Conservation (phyloP, 129 eudicot genomes). For the Flaveria bidentis region DNA sequence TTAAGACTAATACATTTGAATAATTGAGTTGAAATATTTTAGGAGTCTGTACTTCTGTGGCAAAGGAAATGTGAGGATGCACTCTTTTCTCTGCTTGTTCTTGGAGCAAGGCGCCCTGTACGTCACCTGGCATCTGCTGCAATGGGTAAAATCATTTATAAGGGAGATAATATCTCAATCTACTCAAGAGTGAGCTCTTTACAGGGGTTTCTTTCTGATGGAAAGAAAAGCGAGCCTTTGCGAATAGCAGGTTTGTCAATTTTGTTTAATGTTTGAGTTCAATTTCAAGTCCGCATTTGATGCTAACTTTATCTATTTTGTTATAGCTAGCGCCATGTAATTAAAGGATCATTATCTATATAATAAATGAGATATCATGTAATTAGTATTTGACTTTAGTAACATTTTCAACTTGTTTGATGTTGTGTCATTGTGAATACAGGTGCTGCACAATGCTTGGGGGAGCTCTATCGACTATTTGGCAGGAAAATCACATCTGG, state of each 20-base stretch:
- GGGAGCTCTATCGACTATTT: slow-evolving; percentile 79
- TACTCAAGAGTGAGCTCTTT: slow-evolving; percentile 95
- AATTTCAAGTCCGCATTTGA: not conserved
- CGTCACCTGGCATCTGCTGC: slow-evolving; percentile 96
- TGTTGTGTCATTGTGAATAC: slow-evolving; percentile 17
- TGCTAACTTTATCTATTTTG: slow-evolving; percentile 4
- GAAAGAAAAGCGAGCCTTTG: slow-evolving; percentile 80
- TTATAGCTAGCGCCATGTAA: not conserved
- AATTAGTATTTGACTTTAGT: slow-evolving; percentile 14
- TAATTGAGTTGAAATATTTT: slow-evolving; percentile 15
- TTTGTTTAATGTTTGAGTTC: slow-evolving; percentile 13
- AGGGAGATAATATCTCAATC: slow-evolving; percentile 84
- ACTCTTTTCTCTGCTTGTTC: slow-evolving; percentile 78
- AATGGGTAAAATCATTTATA: slow-evolving; percentile 75
- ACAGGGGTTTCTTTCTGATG: slow-evolving; percentile 95
- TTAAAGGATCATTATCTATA: slow-evolving; percentile 9
- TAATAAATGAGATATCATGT: not conserved
- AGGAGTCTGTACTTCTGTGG: slow-evolving; percentile 85
- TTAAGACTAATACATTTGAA: slow-evolving; percentile 10
- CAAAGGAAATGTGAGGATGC: slow-evolving; percentile 99
- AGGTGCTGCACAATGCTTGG: slow-evolving; percentile 98
- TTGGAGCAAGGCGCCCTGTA: slow-evolving; percentile 97
- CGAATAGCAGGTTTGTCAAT: slow-evolving; percentile 84
- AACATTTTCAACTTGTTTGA: slow-evolving; percentile 1
- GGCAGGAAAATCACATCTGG: slow-evolving; percentile 93